A percentile compares a stretch with the other conserved stretches of the same genome.
Conservation (phyloP, 257 asterid genomes). For the Penstemon eatonii region DNA sequence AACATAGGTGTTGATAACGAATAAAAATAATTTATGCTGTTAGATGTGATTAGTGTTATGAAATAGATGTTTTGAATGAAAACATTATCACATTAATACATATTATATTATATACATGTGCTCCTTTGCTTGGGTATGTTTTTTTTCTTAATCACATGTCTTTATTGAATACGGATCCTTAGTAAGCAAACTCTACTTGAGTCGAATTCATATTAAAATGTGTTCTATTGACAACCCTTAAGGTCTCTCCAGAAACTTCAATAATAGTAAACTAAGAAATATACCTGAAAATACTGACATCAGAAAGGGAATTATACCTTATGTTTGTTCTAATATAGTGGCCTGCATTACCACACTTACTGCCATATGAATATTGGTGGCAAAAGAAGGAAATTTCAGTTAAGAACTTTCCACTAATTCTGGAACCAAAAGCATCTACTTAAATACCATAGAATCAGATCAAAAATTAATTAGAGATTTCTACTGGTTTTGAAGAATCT, state of each 20-base stretch:
- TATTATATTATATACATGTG: no score
- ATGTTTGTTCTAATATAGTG: conserved; percentile 22
- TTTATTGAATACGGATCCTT: no score
- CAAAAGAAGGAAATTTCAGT: conserved; percentile 10
- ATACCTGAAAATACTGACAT: neutral
- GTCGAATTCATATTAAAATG: no score
- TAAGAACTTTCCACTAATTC: conserved; percentile 25
- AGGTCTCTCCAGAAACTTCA: neutral
- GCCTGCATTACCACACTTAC: conserved; percentile 14
- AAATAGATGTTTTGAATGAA: no score
- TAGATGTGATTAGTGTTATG: no score
- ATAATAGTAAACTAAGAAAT: neutral
- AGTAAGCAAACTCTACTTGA: no score
- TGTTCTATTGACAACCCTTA: neutral
- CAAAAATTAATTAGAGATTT: conserved; percentile 12
- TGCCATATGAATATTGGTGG: neutral
- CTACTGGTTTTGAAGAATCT: conserved; percentile 32
- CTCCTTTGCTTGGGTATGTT: no score
- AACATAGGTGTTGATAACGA: no score
- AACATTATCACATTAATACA: no score
- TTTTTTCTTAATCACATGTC: no score
- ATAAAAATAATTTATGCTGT: no score
- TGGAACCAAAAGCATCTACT: conserved; percentile 23
- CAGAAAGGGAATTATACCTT: neutral
- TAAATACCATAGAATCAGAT: conserved; percentile 1